Percentiles rank a stretch among this genome's conserved stretches.
These are phyloP conservation scores for Grifola frondosa DNA, from an alignment of 1,284 basidiomycete genomes.

Conservation along the genomic window DNA sequence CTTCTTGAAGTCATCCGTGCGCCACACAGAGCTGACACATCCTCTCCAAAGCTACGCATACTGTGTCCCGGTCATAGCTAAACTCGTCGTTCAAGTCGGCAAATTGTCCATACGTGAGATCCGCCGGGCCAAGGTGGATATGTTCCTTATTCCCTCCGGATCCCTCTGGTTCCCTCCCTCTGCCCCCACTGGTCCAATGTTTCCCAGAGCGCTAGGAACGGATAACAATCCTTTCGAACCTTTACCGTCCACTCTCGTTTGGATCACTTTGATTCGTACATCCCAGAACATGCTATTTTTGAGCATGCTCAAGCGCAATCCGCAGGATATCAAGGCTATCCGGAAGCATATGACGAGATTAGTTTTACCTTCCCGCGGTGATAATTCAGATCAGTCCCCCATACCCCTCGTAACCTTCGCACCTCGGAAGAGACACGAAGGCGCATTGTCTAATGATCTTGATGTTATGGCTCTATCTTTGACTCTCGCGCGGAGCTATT, in stretches of 20 bases:
- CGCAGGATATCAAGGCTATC: constrained; percentile 69
- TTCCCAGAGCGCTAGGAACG: constrained; percentile 45
- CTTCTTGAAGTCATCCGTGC: constrained; percentile 60
- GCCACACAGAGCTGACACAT: constrained; percentile 42
- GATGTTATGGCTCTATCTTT: constrained; percentile 48
- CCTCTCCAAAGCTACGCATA: constrained; percentile 54
- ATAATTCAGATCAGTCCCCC: constrained; percentile 29
- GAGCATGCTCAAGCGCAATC: constrained; percentile 64
- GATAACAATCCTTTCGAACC: constrained; percentile 47
- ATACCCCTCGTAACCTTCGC: constrained; percentile 45
- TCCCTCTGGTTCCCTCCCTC: constrained; percentile 62
- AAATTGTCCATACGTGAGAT: constrained; percentile 75
- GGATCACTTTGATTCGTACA: constrained; percentile 63
- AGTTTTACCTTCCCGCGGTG: constrained; percentile 50
- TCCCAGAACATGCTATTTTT: constrained; percentile 73
- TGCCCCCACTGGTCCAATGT: constrained; percentile 56
- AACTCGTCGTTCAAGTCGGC: constrained; percentile 62
- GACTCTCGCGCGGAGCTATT: constrained; percentile 66
- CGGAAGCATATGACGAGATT: constrained; percentile 69
- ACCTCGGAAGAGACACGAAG: constrained; percentile 29
- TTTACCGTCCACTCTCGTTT: constrained; percentile 49
- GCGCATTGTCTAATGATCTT: too few relatives aligned
- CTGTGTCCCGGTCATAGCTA: constrained; percentile 56
- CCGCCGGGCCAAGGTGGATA: constrained; percentile 71
- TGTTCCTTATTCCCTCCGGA: constrained; percentile 68